Evolutionary conservation across 2,329 filamentous ascomycete genomes (phyloP), one percentile per base, ranked within the genome.

Genomic region (Colletotrichum abscissum): DNA sequence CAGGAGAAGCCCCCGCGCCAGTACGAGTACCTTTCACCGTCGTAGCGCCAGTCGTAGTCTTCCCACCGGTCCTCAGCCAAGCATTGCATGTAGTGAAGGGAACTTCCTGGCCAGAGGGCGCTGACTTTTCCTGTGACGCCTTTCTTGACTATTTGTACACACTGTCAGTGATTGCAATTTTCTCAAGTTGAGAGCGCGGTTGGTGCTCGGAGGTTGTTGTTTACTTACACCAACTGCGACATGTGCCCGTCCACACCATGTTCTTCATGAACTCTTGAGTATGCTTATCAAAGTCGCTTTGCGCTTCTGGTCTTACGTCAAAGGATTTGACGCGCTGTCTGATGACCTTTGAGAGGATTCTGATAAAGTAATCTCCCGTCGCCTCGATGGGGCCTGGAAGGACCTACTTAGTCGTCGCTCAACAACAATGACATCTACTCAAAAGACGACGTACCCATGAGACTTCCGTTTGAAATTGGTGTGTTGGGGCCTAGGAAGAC

Each of bases 41-140:
- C 67, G 38, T 76, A 76, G 8, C 22, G 52, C 77, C 77, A 78
- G 4, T 76, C 68, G 26, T 76, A 79, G 38, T 79, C 78, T 58
- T 79, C 77, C 75, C 75, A 79, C 26, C 78, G 64, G 33, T 78
- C 73, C 30, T 77, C 77, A 7, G 76, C 76, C 22, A 87, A 74
- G 5, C 82, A 81, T 69, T 87, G 83, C 62, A 86, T 84, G 72
- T 84, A 86, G 75, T 87, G 86, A 12, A 88, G 78, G 2, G 83
- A 83, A n/a, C 79, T 82, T n/a, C 85, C 84, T 11, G 83, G 81
- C 76, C 83, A 86, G 19, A 83, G 75, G 6, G 83, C 84, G 6
- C 83, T 81, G 52, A 87, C 81, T 60, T 82, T 78, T 49, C 84
- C 84, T 33, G 79, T 77, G 30, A n/a, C 35, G 28, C 81, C 80